Evolutionary conservation across 495 filamentous ascomycete genomes (phyloP), one percentile per base, ranked within the genome.

Genomic region (Astrocystis sublimbata): DNA sequence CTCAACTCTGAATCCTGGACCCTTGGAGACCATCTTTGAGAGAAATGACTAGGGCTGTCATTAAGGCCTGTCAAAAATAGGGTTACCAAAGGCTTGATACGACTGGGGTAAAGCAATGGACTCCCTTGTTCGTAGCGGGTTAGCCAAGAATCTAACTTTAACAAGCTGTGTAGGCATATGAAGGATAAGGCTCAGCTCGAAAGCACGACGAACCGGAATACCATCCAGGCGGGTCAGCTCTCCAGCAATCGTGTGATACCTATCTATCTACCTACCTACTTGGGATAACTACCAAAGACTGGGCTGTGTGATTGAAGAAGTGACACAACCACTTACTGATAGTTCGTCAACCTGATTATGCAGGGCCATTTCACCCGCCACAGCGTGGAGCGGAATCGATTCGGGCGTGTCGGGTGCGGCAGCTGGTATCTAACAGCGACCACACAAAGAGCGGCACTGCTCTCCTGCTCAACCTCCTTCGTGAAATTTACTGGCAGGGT

Each of bases 171-270:
- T n/a, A 19, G 5, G 51, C 21, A 7, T 35, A 17, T 13, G 19
- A 19, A 12, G 33, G 31, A 35, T 56, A 42, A 56, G n/a, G 36
- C 52, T 56, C 36, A 56, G 52, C 52, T 56, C 24, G 36, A 56
- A 42, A 21, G 28, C 21, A 56, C 23, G 15, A 42, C 24, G 52
- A 42, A 41, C 30, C 24, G 36, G 36, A 36, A 56, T 17, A 28
- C 31, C 15, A 23, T 33, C n/a, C n/a, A n/a, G n/a, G n/a, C n/a
- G n/a, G n/a, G n/a, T n/a, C n/a, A n/a, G n/a, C n/a, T 13, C 10
- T 36, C 19, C 10, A 36, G 21, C 15, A 38, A 54, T 54, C 51
- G 51, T 54, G 51, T 31, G 33, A 54, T 54, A 17, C 21, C 21
- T 24, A 33, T 19, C 51, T 40, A 52, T n/a, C n/a, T 52, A 35